These are phyloP conservation scores for Andrographis paniculata DNA, from an alignment of 305 asterid genomes.

Conservation along the genomic window DNA sequence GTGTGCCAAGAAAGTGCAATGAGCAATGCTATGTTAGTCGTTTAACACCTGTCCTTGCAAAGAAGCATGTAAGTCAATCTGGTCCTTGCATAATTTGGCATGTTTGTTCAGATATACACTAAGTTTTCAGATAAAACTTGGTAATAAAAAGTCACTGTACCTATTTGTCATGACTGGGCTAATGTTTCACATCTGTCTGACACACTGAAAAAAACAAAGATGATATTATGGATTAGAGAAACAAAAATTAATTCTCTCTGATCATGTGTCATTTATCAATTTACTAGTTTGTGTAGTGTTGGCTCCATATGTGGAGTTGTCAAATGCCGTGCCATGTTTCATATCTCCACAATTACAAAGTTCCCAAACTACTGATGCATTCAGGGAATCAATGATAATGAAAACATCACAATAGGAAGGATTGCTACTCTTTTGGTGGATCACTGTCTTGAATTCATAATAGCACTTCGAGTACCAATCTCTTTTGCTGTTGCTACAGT, in stretches of 20 bases:
- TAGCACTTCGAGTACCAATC: too few species aligned
- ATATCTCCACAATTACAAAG: neutral
- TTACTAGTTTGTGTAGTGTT: constrained; percentile 11
- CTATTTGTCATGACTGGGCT: constrained; percentile 10
- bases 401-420: too few species aligned
- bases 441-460: too few species aligned
- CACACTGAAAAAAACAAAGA: neutral
- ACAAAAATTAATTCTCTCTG: constrained; percentile 2
- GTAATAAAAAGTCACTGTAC: constrained; percentile 3
- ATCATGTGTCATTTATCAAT: constrained; percentile 8
- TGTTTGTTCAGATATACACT: too few species aligned
- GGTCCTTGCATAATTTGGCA: neutral
- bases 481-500: too few species aligned
- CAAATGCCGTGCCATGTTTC: neutral
- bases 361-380: too few species aligned
- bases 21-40: constrained; percentile 68
- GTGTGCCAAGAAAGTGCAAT: constrained; percentile 95
- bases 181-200: constrained; percentile 1
- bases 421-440: too few species aligned
- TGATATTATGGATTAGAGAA: neutral
- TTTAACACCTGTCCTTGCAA: constrained; percentile 67
- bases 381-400: too few species aligned
- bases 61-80: constrained; percentile 35
- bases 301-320: constrained; percentile 13
- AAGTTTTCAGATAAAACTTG: too few species aligned